Percentiles rank a stretch among this genome's conserved stretches.
Conservation (phyloP, 352 stramenopile species). For the Globisporangium mamillatum region DNA sequence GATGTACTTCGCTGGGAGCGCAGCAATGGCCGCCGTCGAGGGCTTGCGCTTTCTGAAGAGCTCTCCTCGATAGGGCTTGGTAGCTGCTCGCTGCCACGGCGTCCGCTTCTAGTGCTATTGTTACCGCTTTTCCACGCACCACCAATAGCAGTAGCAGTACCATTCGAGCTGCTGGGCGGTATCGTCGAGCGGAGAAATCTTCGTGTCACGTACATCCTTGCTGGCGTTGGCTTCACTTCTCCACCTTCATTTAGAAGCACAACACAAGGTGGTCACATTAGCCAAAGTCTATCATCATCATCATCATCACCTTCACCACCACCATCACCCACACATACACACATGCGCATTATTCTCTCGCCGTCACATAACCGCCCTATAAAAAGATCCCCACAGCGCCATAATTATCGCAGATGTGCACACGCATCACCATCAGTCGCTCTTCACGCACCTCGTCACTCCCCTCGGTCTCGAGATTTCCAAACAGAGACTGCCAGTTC, state of each 20-base stretch:
- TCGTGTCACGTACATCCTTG: slow-evolving; percentile 61
- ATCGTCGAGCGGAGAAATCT: slow-evolving; percentile 61
- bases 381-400: slow-evolving; percentile 11
- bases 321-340: background rate
- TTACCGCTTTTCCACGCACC: background rate
- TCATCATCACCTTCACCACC: background rate
- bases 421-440: background rate
- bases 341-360: background rate
- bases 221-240: background rate
- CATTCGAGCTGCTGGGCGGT: background rate
- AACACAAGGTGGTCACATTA: background rate
- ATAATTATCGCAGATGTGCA: background rate
- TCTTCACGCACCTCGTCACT: background rate
- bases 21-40: slow-evolving; percentile 2
- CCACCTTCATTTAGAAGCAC: background rate
- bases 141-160: background rate
- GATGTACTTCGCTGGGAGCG: background rate
- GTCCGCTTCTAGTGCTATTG: background rate
- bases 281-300: no score
- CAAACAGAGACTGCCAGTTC: background rate
- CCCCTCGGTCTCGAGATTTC: background rate
- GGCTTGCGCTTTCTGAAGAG: slow-evolving; percentile 3
- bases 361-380: slow-evolving; percentile 18
- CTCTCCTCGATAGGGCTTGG: background rate
- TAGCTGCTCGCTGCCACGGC: background rate